Conservation (phyloP, 163 green algal species). For the Coccomyxa subellipsoidea region DNA sequence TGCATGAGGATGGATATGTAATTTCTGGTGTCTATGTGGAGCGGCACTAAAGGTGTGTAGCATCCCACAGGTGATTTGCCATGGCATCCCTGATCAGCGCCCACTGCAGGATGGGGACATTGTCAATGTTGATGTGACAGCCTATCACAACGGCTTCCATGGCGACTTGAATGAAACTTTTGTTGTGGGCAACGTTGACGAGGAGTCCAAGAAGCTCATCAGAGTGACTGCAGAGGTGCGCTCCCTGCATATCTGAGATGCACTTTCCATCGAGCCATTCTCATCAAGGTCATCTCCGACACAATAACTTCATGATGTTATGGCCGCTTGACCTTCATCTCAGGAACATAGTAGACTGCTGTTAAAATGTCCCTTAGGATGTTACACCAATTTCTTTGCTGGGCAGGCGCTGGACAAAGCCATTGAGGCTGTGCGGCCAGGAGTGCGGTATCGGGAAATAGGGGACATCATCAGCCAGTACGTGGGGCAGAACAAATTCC, state of each 20-base stretch:
- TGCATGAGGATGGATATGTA: too few relatives aligned
- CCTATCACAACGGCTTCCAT: conserved; percentile 84
- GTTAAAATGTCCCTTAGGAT: background rate
- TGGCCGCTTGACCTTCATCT: too few relatives aligned
- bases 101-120: conserved; percentile 93
- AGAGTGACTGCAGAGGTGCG: conserved; percentile 51
- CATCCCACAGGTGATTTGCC: conserved; percentile 89
- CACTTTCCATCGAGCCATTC: too few relatives aligned
- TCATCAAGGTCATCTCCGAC: too few relatives aligned
- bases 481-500: conserved; percentile 57
- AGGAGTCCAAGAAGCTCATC: conserved; percentile 56
- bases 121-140: conserved; percentile 97
- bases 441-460: conserved; percentile 85
- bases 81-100: conserved; percentile 93
- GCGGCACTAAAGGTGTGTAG: too few relatives aligned
- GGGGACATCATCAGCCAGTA: conserved; percentile 88
- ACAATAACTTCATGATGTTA: too few relatives aligned
- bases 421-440: conserved; percentile 82
- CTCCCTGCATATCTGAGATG: too few relatives aligned
- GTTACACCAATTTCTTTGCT: background rate
- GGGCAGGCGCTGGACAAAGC: conserved; percentile 80
- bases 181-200: conserved; percentile 61
- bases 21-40: too few relatives aligned
- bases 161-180: conserved; percentile 96
- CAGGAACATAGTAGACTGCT: too few relatives aligned